Conservation (phyloP, 106 monocot genomes). For the Dendrobium chrysotoxum region DNA sequence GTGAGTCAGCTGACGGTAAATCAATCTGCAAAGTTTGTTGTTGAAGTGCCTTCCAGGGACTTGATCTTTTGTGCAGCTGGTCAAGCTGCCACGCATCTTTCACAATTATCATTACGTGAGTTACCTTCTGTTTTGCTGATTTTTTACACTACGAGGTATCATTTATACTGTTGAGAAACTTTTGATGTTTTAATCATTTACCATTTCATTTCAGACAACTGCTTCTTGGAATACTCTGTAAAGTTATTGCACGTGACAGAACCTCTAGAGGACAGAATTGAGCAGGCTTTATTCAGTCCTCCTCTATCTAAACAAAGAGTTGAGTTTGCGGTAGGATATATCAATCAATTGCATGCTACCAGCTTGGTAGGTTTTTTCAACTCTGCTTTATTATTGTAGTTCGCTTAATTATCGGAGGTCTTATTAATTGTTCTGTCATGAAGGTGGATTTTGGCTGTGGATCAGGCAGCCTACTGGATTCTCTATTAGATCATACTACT, state of each 20-base stretch:
- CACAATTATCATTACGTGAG: constrained; percentile 51
- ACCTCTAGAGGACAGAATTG: constrained; percentile 89
- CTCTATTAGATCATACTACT: constrained; percentile 63
- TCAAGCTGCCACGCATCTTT: constrained; percentile 33
- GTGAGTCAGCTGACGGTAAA: constrained; percentile 59
- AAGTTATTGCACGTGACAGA: constrained; percentile 60
- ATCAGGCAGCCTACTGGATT: constrained; percentile 83
- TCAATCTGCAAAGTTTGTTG: constrained; percentile 58
- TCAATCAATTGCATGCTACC: constrained; percentile 58
- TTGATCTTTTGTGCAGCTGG: constrained; percentile 67
- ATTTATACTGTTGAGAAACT: not conserved
- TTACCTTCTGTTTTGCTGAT: not conserved
- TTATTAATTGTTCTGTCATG: not conserved
- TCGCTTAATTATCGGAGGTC: not conserved
- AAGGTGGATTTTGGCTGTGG: constrained; percentile 99
- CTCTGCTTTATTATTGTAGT: not conserved
- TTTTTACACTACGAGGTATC: not conserved
- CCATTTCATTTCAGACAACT: constrained; percentile 56
- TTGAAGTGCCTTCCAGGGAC: constrained; percentile 47
- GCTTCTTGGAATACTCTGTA: constrained; percentile 59
- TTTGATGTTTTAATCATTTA: not conserved
- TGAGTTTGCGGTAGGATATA: constrained; percentile 72
- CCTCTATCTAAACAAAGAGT: constrained; percentile 91
- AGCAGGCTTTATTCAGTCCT: constrained; percentile 85
- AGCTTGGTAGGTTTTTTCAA: constrained; percentile 40